phyloP scores from a whole-genome alignment of 768 basidiomycete genomes.

The Auriscalpium vulgare region DNA sequence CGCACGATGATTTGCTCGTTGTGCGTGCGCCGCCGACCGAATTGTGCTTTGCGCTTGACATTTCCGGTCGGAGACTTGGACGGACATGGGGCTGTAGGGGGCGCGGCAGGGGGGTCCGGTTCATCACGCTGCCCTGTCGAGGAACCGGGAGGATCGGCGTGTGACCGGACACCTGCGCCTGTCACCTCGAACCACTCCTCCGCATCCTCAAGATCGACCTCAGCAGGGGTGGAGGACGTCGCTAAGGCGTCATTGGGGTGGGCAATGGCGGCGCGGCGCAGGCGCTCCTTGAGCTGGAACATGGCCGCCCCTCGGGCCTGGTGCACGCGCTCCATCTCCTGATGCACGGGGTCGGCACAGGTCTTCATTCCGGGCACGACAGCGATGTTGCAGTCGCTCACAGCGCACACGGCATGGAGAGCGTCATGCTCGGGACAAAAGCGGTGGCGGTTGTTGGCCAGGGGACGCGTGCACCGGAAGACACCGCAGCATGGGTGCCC shows the following conservation, averaged over 20 bases:
- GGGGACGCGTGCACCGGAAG: conserved; percentile 11
- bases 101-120: background rate
- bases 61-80: background rate
- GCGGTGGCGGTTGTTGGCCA: conserved; percentile 5
- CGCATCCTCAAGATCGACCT: too few relatives aligned
- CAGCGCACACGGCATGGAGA: background rate
- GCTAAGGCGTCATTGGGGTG: too few relatives aligned
- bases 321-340: background rate
- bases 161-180: too few relatives aligned
- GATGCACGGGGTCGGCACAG: background rate
- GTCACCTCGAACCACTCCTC: too few relatives aligned
- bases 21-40: conserved; percentile 9
- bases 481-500: conserved; percentile 20
- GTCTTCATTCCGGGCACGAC: background rate
- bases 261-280: too few relatives aligned
- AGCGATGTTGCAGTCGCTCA: conserved; percentile 1
- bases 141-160: too few relatives aligned
- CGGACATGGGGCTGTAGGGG: background rate
- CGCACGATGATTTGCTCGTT: conserved; percentile 16
- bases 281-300: too few relatives aligned
- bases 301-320: too few relatives aligned
- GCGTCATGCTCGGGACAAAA: conserved; percentile 11
- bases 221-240: too few relatives aligned
- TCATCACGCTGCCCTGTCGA: background rate
- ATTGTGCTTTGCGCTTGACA: background rate